Base-by-base conservation (phyloP, 805 yeast species). In the Naumovozyma castellii region DNA sequence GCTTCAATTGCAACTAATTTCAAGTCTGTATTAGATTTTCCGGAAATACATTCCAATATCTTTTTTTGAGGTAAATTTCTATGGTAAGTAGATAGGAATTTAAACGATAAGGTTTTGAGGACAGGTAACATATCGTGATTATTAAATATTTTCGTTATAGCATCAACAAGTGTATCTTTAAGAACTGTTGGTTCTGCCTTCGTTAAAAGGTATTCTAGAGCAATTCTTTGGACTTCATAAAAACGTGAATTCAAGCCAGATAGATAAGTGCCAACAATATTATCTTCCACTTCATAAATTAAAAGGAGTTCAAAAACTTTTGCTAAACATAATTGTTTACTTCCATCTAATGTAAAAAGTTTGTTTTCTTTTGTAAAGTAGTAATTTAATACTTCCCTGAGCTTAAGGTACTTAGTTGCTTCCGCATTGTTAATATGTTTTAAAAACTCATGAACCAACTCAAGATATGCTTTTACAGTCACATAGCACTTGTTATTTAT, bases 1-100 rank as follows among this genome's bases (percentile, higher is more conserved):
- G 73, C 64, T 50, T 75, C 78, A 13, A 79, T 49, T 0, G 76
- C 64, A 3, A 73, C 61, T 15, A 72, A 59, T 41, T 61, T 65
- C n/a, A 75, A 58, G 19, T 68, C 72, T 41, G 73, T 78, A 34
- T 71, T 67, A 19, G 57, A 57, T 3, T 51, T 41, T 2, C 54
- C 48, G 22, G 57, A 54, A n/a, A 63, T 45, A 13, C 61, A 45
- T 2, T 51, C 50, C 2, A 48, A 35, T 1, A 52, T 41, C 10
- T 48, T 41, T 0, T 51, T 50, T 1, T 53, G 41, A n/a, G 52
- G 42, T 6, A 57, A 32, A 16, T 53, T 47, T 6, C 48, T 45
- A 13, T 43, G 29, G 9, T 49, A 25, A 17, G 41, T 41, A 29
- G 59, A 59, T 19, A 71, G 50, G 2, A 67, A 52, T 18, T 50